Evolutionary conservation across 805 yeast species (phyloP), one percentile per base, ranked within the genome.

Genomic region (Phaffomyces opuntiae): DNA sequence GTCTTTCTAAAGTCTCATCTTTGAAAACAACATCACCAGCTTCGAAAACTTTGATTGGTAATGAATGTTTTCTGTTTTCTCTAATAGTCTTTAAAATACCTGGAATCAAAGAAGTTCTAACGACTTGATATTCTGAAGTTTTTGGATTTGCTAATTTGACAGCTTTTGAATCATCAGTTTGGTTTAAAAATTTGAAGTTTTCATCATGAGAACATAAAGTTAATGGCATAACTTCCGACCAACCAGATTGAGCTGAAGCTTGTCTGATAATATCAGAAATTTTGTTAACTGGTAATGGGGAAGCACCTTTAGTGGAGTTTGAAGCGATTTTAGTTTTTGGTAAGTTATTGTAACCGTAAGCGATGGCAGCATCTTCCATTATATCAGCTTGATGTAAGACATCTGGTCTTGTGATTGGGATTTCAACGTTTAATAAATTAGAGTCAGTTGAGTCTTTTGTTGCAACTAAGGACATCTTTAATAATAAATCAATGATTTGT

Each of bases 321-420:
- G 87, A 75, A 53, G 88, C 77, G 60, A 93, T 87, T 53, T 77
- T 77, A 43, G 93, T 81, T 68, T 83, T 87, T 52, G 76, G 77
- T 61, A 93, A 75, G 63, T 87, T 88, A 69, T 90, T 85, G 74
- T 84, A 93, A 47, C 99, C 99, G 63, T 88, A 93, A 29, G 88
- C 95, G 61, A 93, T 84, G 40, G 96, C 99, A 41, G 91, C 96
- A 66, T 93, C 99, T 68, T 93, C 99, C 95, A 93, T 87, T 54
- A 93, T 83, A 68, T 93, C 99, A 75, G 98, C 91, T 64, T 88
- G 95, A 67, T 93, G 99, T 60, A 93, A 74, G 51, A 93, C 78
- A 67, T 93, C 99, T 11, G 98, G 82, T 73, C 99, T 85, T 35
- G 99, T 93, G 59, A 87, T 83, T 52, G 99, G 99, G 49, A 93